Conservation (phyloP, 805 yeast genomes). For the Yarrowia porcina region DNA sequence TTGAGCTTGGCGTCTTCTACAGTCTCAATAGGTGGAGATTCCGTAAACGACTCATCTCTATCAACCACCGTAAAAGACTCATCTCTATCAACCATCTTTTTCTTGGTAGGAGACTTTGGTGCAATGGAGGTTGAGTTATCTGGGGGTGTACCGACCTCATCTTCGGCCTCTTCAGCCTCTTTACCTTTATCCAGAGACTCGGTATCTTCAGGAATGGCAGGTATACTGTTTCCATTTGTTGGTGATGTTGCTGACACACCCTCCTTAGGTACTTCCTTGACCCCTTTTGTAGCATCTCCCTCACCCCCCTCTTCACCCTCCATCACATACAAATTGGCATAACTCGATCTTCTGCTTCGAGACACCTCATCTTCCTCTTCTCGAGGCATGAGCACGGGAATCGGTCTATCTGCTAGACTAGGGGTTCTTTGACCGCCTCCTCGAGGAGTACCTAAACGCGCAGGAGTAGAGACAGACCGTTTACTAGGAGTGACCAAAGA, state of each 20-base stretch:
- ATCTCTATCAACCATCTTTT: no score
- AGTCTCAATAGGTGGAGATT: background rate
- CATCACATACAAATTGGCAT: background rate
- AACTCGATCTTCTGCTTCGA: background rate
- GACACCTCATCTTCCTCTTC: background rate
- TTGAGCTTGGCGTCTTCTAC: background rate
- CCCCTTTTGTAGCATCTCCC: background rate
- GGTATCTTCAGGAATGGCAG: background rate
- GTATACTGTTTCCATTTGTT: background rate
- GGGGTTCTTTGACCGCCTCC: conserved; percentile 9
- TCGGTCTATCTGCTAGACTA: conserved; percentile 5
- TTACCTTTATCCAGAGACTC: background rate
- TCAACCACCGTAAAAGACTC: no score
- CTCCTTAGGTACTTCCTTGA: no score
- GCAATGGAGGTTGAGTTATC: no score
- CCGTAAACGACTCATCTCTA: background rate
- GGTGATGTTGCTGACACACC: background rate
- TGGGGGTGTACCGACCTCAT: no score
- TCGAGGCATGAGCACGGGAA: conserved; percentile 10
- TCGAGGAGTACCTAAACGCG: conserved; percentile 1
- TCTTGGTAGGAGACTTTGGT: no score
- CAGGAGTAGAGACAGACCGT: conserved; percentile 4
- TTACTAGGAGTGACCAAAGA: conserved; percentile 5
- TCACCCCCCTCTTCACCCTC: background rate
- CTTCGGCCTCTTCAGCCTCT: background rate